These are phyloP conservation scores for Zizania palustris DNA, from an alignment of 202 grass and related monocot genomes.

Conservation along the genomic window DNA sequence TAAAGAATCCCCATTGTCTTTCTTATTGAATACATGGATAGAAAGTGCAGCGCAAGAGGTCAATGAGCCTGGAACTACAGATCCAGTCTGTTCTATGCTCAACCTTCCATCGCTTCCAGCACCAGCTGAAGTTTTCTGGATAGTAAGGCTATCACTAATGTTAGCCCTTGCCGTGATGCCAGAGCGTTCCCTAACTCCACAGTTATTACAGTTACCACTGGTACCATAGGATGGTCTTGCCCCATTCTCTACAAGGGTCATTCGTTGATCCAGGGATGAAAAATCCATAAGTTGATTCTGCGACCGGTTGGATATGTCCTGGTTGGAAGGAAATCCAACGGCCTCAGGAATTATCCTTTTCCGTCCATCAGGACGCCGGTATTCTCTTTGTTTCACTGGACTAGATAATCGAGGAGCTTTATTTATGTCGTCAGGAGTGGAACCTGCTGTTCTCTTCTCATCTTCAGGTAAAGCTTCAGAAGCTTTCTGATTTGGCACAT, in stretches of 20 bases:
- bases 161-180: conserved; percentile 81
- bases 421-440: conserved; percentile 51
- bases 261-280: conserved; percentile 57
- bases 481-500: conserved; percentile 62
- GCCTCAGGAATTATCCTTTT: conserved; percentile 99
- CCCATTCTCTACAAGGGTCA: conserved; percentile 54
- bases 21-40: conserved; percentile 62
- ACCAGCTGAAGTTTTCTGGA: conserved; percentile 67
- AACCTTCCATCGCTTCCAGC: conserved; percentile 55
- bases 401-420: conserved; percentile 64
- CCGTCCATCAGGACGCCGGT: conserved; percentile 87
- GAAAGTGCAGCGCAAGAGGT: conserved; percentile 51
- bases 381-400: conserved; percentile 95
- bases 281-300: conserved; percentile 66
- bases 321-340: conserved; percentile 75
- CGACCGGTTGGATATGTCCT: conserved; percentile 52
- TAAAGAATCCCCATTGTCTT: conserved; percentile 55
- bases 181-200: conserved; percentile 65
- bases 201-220: conserved; percentile 56
- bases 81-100: conserved; percentile 65
- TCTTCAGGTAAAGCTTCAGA: conserved; percentile 58
- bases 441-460: conserved; percentile 55
- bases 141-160: conserved; percentile 79
- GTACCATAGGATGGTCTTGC: conserved; percentile 53
- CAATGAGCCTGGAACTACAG: conserved; percentile 44